Percentiles rank a stretch among this genome's conserved stretches.
Evolutionary conservation across 2,329 filamentous ascomycete genomes (phyloP).

Genomic region (Phialocephala subalpina): DNA sequence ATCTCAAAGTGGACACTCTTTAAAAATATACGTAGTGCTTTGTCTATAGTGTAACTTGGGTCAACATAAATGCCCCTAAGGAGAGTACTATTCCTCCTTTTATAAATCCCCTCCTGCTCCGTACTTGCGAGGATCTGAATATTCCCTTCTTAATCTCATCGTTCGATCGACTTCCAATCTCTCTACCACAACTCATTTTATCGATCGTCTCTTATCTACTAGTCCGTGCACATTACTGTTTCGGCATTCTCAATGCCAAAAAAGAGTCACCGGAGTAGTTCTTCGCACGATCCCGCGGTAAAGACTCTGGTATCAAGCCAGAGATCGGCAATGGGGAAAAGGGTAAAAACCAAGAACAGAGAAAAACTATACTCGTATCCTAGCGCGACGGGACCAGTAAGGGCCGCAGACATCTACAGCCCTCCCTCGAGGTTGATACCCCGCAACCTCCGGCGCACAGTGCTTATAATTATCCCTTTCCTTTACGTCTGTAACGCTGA

Average conservation of each 20-base stretch:
- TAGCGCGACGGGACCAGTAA: conserved; percentile 22
- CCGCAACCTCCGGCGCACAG: no score
- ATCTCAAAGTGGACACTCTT: conserved; percentile 5
- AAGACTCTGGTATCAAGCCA: conserved; percentile 28
- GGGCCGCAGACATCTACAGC: no score
- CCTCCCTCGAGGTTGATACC: no score
- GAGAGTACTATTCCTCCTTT: conserved; percentile 20
- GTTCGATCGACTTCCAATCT: conserved; percentile 19
- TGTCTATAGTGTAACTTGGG: conserved; percentile 21
- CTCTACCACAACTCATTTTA: conserved; percentile 23
- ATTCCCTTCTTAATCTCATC: conserved; percentile 17
- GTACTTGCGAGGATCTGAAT: conserved; percentile 19
- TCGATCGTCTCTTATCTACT: conserved; percentile 10
- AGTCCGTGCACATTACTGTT: conserved; percentile 23
- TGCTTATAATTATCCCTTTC: no score
- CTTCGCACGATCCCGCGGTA: conserved; percentile 25
- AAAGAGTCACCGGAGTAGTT: conserved; percentile 24
- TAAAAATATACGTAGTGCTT: conserved; percentile 13
- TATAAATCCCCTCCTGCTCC: conserved; percentile 20
- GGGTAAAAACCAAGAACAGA: conserved; percentile 26
- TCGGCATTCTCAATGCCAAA: conserved; percentile 26
- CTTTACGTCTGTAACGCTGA: no score
- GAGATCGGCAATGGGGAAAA: conserved; percentile 27
- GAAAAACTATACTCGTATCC: conserved; percentile 28
- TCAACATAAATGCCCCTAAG: conserved; percentile 18